Evolutionary conservation across 1,284 basidiomycete species (phyloP), one percentile per base, ranked within the genome.

Genomic region (Ceratobasidium sp.): DNA sequence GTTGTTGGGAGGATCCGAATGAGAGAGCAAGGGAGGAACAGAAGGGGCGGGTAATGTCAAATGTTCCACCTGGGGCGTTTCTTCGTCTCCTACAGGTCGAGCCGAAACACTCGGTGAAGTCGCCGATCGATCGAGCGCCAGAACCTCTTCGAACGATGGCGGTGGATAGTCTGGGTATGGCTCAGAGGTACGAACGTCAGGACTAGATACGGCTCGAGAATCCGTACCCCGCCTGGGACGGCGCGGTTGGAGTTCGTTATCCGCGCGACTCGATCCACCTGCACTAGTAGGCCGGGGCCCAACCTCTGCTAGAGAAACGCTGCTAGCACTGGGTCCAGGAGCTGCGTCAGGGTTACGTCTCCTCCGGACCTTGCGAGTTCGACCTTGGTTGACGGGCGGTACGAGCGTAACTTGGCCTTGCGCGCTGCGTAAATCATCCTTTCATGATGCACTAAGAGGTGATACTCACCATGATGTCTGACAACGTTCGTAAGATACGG

Each of bases 351-450:
- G 56, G 19, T 72, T 72, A 8, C 69, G 56, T 54, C 56, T 57
- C 36, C 69, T 59, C 44, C 48, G 44, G 36, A 62, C 17, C 69
- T 72, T 72, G n/a, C 69, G 56, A 9, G 57, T 31, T n/a, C 69
- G 69, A 15, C 69, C 69, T 60, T 72, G 69, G 56, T 72, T 72
- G n/a, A 72, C 56, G n/a, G 69, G 69, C 0, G 69, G 69, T 22
- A 72, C 69, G 5, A 72, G 57, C 11, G 69, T 72, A 48, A 72
- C 56, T 62, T 72, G 69, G 45, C 69, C 69, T 72, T 62, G 8
- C 2, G 47, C 31, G n/a, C 29, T 29, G 33, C 50, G 15, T 14
- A 71, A 72, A 48, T 48, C 31, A n/a, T n/a, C 14, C 8, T 19
- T 31, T 22, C 47, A 11, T 19, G 29, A 8, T 17, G 11, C 24